phyloP scores from a whole-genome alignment of 75 land plant species.

The Sequoia sempervirens region DNA sequence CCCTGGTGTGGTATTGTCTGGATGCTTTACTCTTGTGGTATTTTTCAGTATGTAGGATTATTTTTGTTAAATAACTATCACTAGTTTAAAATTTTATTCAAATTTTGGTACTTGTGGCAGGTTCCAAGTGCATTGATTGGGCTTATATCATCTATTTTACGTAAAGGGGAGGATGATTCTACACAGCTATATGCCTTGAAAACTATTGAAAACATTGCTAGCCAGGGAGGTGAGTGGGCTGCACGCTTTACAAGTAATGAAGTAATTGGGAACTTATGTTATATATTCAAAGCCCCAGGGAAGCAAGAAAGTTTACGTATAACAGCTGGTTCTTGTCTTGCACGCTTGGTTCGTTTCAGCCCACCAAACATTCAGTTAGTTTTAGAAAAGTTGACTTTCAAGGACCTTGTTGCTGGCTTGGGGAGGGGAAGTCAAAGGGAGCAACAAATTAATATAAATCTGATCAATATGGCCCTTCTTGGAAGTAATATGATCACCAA shows the following conservation, averaged over 20 bases:
- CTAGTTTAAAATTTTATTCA: not conserved
- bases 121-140: constrained; percentile 76
- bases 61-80: not conserved
- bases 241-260: constrained; percentile 82
- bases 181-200: constrained; percentile 94
- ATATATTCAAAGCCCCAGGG: constrained; percentile 73
- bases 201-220: constrained; percentile 92
- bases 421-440: constrained; percentile 71
- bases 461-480: constrained; percentile 75
- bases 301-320: constrained; percentile 84
- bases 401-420: constrained; percentile 62
- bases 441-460: constrained; percentile 86
- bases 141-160: constrained; percentile 75
- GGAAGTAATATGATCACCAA: constrained; percentile 58
- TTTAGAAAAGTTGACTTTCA: constrained; percentile 79
- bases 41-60: not conserved
- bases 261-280: constrained; percentile 75
- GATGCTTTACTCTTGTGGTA: not conserved
- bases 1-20: not conserved
- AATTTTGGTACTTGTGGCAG: constrained; percentile 28
- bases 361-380: constrained; percentile 67
- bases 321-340: constrained; percentile 98
- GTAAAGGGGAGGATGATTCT: constrained; percentile 96
- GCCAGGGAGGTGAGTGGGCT: constrained; percentile 94
- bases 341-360: constrained; percentile 79